These are phyloP conservation scores for Ascochyta viciae-villosae DNA, from an alignment of 2,329 filamentous ascomycete species.

Conservation along the genomic window DNA sequence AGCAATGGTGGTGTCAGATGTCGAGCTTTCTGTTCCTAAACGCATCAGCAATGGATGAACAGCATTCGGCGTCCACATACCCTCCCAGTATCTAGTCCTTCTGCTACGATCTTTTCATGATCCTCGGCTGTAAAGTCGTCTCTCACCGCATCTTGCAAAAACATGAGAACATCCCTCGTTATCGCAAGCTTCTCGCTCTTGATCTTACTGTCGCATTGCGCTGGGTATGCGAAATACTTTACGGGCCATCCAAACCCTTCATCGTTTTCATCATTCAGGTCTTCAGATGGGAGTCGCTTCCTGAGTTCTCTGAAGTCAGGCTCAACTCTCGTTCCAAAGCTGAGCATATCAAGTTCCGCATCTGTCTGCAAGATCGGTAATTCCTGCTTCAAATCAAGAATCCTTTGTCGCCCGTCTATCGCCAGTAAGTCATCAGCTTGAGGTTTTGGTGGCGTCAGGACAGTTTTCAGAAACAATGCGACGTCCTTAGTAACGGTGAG, in stretches of 20 bases:
- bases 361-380: slow-evolving; percentile 56
- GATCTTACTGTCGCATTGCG: slow-evolving; percentile 27
- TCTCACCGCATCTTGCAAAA: slow-evolving; percentile 46
- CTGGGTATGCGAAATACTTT: slow-evolving; percentile 40
- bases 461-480: slow-evolving; percentile 35
- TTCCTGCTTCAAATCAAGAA: slow-evolving; percentile 52
- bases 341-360: slow-evolving; percentile 54
- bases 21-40: slow-evolving; percentile 6
- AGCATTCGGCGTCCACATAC: slow-evolving; percentile 23
- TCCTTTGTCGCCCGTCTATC: slow-evolving; percentile 21
- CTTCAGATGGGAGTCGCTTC: slow-evolving; percentile 43
- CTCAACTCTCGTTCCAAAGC: slow-evolving; percentile 40
- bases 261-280: slow-evolving; percentile 50
- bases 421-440: neutral
- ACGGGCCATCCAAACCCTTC: slow-evolving; percentile 53
- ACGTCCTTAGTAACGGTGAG: slow-evolving; percentile 40
- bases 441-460: slow-evolving; percentile 16
- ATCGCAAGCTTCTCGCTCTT: slow-evolving; percentile 50
- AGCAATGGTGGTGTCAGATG: slow-evolving; percentile 57
- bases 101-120: slow-evolving; percentile 27
- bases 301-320: slow-evolving; percentile 40
- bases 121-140: slow-evolving; percentile 31
- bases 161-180: slow-evolving; percentile 42
- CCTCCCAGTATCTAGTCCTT: slow-evolving; percentile 24
- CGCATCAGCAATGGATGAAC: neutral